Evolutionary conservation across 2,329 filamentous ascomycete genomes (phyloP).

Genomic region (Aspergillus versicolor): DNA sequence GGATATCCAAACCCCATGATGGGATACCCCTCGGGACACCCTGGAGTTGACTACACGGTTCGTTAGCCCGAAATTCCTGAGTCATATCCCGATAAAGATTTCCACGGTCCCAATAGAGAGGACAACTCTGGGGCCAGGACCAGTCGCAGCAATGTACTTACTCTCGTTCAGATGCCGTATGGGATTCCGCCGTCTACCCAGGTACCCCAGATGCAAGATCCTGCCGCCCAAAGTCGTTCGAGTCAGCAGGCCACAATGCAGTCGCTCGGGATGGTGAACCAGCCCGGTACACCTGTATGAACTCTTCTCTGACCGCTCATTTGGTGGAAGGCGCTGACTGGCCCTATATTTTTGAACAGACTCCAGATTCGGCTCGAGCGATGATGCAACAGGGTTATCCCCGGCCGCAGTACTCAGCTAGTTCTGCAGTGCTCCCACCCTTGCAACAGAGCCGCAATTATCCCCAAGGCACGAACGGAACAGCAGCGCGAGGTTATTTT

Average conservation of each 20-base stretch:
- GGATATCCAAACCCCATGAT: constrained; percentile 37
- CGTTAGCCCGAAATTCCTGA: constrained; percentile 21
- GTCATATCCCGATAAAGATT: constrained; percentile 1
- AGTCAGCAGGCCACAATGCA: constrained; percentile 39
- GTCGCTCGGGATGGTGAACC: constrained; percentile 37
- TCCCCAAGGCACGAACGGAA: constrained; percentile 30
- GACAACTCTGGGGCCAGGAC: constrained; percentile 4
- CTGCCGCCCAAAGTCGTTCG: constrained; percentile 30
- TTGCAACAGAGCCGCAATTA: constrained; percentile 34
- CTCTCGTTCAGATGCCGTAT: constrained; percentile 33
- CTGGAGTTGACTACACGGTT: constrained; percentile 39
- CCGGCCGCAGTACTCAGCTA: constrained; percentile 33
- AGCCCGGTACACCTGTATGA: constrained; percentile 40
- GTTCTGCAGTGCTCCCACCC: constrained; percentile 36
- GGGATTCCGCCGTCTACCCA: constrained; percentile 33
- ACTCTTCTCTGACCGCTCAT: constrained; percentile 24
- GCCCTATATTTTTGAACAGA: constrained; percentile 27
- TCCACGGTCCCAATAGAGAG: constrained; percentile 13
- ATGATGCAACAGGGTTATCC: constrained; percentile 39
- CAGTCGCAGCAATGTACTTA: constrained; percentile 18
- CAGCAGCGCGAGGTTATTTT: constrained; percentile 29
- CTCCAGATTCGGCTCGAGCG: constrained; percentile 35
- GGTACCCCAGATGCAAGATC: constrained; percentile 37
- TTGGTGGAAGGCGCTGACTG: constrained; percentile 25
- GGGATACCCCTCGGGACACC: constrained; percentile 34